A percentile compares a stretch with the other conserved stretches of the same genome.
These are phyloP conservation scores for Rhipidocladum racemiflorum DNA, from an alignment of 176 grass and related monocot genomes.

Conservation along the genomic window DNA sequence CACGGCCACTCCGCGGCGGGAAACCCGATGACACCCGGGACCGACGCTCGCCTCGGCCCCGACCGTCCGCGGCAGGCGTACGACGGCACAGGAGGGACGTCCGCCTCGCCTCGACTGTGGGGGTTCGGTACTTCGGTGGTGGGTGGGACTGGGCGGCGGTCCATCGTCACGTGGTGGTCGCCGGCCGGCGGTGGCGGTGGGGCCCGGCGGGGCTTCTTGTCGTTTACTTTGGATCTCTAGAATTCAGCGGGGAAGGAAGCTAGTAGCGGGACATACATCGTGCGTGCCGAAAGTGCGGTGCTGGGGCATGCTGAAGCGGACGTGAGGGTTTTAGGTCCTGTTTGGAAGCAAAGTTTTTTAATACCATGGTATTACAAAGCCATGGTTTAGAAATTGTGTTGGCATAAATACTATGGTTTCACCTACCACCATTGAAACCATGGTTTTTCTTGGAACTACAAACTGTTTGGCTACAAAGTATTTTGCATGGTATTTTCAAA, in stretches of 20 bases:
- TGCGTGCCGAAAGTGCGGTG: constrained; percentile 50
- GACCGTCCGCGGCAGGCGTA: neutral
- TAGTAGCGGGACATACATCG: neutral
- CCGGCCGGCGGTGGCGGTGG: constrained; percentile 47
- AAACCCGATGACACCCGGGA: neutral
- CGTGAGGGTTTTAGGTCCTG: neutral
- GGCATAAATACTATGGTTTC: too few species aligned
- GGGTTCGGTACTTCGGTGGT: constrained; percentile 4
- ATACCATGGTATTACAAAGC: too few species aligned
- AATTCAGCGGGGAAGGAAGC: neutral
- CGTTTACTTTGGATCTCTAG: constrained; percentile 2
- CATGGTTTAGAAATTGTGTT: too few species aligned
- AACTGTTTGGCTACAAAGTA: too few species aligned
- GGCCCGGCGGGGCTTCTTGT: constrained; percentile 7
- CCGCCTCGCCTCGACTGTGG: neutral
- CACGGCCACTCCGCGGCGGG: neutral
- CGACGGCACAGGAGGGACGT: neutral
- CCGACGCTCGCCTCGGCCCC: neutral
- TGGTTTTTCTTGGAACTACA: too few species aligned
- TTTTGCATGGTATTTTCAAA: too few species aligned
- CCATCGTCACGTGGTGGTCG: constrained; percentile 40
- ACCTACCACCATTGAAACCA: too few species aligned
- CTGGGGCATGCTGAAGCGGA: neutral
- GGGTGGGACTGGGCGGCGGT: constrained; percentile 43
- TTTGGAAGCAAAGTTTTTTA: too few species aligned